Evolutionary conservation across 2,329 filamentous ascomycete genomes (phyloP).

Genomic region (Beauveria rudraprayagi): DNA sequence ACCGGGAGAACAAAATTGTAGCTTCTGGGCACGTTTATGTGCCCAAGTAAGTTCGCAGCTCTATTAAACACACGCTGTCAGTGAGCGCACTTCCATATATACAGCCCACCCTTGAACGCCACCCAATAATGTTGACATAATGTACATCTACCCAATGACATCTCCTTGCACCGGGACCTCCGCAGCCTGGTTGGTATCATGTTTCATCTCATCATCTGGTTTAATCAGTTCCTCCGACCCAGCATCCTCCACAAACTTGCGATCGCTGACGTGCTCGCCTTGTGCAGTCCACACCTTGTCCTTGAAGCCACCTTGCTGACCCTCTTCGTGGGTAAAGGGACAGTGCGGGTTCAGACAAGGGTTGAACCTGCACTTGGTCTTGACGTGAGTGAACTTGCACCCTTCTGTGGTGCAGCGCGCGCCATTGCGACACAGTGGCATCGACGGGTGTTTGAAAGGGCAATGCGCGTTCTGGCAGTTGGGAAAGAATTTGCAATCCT

Average conservation of each 20-base stretch:
- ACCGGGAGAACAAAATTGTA: background rate
- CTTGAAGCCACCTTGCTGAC: constrained; percentile 75
- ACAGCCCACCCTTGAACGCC: constrained; percentile 14
- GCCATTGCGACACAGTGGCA: constrained; percentile 85
- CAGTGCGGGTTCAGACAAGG: constrained; percentile 88
- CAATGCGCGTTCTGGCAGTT: constrained; percentile 85
- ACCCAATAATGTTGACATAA: constrained; percentile 10
- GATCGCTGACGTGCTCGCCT: constrained; percentile 73
- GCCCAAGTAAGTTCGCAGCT: background rate
- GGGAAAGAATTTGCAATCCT: constrained; percentile 85
- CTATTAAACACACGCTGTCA: constrained; percentile 4
- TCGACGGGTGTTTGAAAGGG: constrained; percentile 79
- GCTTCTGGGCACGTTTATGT: background rate
- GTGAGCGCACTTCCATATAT: constrained; percentile 5
- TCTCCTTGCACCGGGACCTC: constrained; percentile 30
- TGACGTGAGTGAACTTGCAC: constrained; percentile 86
- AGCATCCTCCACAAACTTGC: constrained; percentile 73
- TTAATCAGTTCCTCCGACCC: constrained; percentile 65
- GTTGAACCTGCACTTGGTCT: constrained; percentile 79
- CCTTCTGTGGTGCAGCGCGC: constrained; percentile 72
- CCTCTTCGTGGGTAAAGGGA: constrained; percentile 82
- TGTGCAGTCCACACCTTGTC: constrained; percentile 87
- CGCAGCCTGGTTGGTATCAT: constrained; percentile 30
- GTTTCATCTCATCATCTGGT: constrained; percentile 36
- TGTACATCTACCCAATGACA: constrained; percentile 25